Evolutionary conservation across 306 rosid genomes (phyloP), one percentile per base, ranked within the genome.

Genomic region (Prunus kanzakura): DNA sequence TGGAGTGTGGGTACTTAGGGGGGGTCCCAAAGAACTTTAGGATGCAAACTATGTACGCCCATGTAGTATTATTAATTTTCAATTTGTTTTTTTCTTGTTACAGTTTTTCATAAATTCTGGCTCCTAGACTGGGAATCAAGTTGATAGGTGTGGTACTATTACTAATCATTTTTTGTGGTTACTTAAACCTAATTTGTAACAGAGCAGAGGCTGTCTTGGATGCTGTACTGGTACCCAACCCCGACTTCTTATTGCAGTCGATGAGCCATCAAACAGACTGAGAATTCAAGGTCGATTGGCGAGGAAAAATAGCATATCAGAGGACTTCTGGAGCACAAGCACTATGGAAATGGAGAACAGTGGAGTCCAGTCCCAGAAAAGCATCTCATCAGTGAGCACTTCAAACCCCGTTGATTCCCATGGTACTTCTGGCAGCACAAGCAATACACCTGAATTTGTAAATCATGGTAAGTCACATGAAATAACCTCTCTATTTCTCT

Each of bases 121-220:
- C 25, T 51, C 49, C 62, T 61, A 63, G 75, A 69, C 23, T 71
- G 25, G 30, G 50, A 60, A 63, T 54, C 46, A 32, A 69, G 80
- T 78, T 79, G 69, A 43, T 80, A 67, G 41, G 45, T 32, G 65
- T 54, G 61, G 88, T 83, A 76, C 60, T 86, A 76, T 87, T 81
- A 76, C 60, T 86, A 78, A 89, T 90, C 90, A 84, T 38, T 88
- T 73, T 77, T 67, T 77, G 73, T 75, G 88, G 84, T 83, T 78
- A 61, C 77, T 73, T 73, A 70, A 75, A 90, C 86, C 90, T 84
- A 67, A 82, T 84, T 89, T 90, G 88, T 65, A 90, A 92, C 96
- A 92, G 98, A 86, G 74, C 96, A 95, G 98, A 85, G 89, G 98
- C 85, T 89, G 97, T 82, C 80, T 85, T 81, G 96, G 96, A 84